Conservation (phyloP, 2,329 filamentous ascomycete genomes). For the Aspergillus sp. region DNA sequence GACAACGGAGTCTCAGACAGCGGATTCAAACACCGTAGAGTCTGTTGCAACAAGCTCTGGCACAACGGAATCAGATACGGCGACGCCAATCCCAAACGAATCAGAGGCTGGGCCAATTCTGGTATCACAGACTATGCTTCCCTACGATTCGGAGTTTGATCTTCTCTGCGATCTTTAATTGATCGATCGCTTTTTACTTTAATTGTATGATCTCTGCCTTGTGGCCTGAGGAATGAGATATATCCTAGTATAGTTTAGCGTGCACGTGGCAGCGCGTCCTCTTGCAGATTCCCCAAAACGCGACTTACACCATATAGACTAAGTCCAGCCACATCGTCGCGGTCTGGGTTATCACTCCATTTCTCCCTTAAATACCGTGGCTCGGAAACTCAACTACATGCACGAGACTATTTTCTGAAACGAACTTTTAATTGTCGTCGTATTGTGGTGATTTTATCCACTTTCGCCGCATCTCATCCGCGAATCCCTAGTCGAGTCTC, state of each 20-base stretch:
- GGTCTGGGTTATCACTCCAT: not conserved
- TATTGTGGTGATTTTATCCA: not conserved
- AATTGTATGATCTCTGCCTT: not conserved
- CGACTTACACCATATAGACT: not conserved
- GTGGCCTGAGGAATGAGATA: slow-evolving; percentile 25
- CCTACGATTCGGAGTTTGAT: slow-evolving; percentile 22
- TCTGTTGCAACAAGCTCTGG: not conserved
- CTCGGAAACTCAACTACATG: not conserved
- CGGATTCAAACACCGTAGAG: not conserved
- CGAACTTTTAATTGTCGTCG: not conserved
- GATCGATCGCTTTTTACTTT: not conserved
- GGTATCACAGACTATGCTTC: slow-evolving; percentile 14
- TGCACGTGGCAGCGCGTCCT: slow-evolving; percentile 11
- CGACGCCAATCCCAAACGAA: too few species aligned
- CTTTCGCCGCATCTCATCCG: not conserved
- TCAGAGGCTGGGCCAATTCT: not conserved
- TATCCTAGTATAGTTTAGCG: slow-evolving; percentile 16
- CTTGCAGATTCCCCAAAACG: slow-evolving; percentile 6
- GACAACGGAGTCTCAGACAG: not conserved
- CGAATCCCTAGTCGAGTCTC: not conserved
- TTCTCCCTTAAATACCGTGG: not conserved
- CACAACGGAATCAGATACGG: not conserved
- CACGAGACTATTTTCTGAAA: not conserved
- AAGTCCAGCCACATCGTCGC: slow-evolving; percentile 4
- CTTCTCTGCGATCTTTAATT: slow-evolving; percentile 19